Percentiles rank a stretch among this genome's conserved stretches.
These are phyloP conservation scores for Hypoxylon sp. DNA, from an alignment of 2,329 filamentous ascomycete genomes.

Conservation along the genomic window DNA sequence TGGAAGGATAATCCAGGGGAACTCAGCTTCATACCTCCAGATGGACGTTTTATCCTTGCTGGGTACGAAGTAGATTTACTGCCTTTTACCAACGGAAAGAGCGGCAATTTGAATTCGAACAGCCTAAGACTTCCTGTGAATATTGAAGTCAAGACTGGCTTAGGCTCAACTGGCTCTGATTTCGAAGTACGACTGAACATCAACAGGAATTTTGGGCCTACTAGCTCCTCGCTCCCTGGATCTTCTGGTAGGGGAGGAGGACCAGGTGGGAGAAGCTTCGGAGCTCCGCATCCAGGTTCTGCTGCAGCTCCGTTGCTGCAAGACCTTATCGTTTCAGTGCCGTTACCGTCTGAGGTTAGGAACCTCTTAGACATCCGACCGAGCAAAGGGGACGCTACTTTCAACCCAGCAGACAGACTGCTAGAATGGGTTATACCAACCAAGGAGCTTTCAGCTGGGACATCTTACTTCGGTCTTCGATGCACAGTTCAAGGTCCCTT, in stretches of 20 bases:
- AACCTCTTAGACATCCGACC: conserved; percentile 87
- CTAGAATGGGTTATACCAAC: conserved; percentile 88
- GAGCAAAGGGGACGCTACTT: conserved; percentile 86
- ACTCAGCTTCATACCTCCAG: conserved; percentile 95
- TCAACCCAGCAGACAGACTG: conserved; percentile 77
- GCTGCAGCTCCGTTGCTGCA: conserved; percentile 76
- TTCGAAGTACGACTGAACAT: conserved; percentile 88
- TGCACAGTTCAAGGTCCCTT: conserved; percentile 83
- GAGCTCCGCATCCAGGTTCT: conserved; percentile 65
- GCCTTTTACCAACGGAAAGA: conserved; percentile 74
- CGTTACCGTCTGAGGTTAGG: conserved; percentile 82
- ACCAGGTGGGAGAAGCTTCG: conserved; percentile 59
- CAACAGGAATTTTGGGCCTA: conserved; percentile 72
- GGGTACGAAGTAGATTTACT: conserved; percentile 95
- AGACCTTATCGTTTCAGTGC: conserved; percentile 82
- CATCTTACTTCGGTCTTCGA: conserved; percentile 79
- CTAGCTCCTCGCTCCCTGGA: conserved; percentile 57
- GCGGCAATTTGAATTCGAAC: conserved; percentile 68
- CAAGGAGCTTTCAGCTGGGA: conserved; percentile 79
- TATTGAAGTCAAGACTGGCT: conserved; percentile 83
- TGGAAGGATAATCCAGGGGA: conserved; percentile 93
- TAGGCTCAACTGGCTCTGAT: conserved; percentile 82
- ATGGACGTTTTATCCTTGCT: conserved; percentile 92
- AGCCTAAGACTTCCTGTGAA: conserved; percentile 85
- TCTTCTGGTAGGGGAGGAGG: conserved; percentile 61